phyloP scores from a whole-genome alignment of 176 grass and related monocot species.

The Puccinellia tenuiflora region DNA sequence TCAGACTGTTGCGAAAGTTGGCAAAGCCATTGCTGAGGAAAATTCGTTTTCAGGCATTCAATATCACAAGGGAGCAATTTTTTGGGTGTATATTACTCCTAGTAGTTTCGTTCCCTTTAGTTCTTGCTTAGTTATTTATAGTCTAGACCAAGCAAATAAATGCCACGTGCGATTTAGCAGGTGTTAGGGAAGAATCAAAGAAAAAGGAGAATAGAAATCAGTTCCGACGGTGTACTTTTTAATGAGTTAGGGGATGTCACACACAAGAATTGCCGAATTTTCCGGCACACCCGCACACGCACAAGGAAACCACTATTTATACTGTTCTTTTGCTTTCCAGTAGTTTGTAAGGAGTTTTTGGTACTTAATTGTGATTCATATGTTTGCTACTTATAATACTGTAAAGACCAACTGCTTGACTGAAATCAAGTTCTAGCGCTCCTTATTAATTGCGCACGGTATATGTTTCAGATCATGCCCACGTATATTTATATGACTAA shows the following conservation, averaged over 20 bases:
- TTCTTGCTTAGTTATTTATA: background rate
- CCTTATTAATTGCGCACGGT: background rate
- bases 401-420: background rate
- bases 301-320: background rate
- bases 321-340: background rate
- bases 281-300: background rate
- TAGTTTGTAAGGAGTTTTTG: background rate
- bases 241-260: background rate
- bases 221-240: background rate
- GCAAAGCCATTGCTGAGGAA: background rate
- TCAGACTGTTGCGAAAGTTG: background rate
- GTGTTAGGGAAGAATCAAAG: background rate
- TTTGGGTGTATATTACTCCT: background rate
- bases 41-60: background rate
- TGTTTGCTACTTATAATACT: background rate
- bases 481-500: slow-evolving; percentile 1
- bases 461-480: background rate
- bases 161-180: background rate
- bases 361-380: background rate
- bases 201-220: background rate
- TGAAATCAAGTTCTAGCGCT: background rate
- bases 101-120: background rate
- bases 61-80: background rate
- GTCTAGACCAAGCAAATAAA: slow-evolving; percentile 9
- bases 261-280: background rate